Conservation (phyloP, 805 yeast species). For the Isabelozyma heimii region DNA sequence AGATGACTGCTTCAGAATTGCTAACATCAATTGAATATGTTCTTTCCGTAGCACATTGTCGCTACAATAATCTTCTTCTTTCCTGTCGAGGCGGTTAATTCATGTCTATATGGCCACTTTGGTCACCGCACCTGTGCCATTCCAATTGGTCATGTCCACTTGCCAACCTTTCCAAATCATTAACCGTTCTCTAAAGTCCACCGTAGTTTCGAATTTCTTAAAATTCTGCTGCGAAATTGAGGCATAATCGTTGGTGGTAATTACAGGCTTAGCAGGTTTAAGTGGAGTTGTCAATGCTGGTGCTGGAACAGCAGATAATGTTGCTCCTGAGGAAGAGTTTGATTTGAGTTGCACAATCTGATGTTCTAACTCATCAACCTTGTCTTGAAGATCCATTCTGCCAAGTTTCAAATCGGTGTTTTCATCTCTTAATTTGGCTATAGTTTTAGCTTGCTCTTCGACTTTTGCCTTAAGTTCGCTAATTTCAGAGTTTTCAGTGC, state of each 20-base stretch:
- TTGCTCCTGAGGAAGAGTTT: background rate
- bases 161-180: conserved; percentile 82
- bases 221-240: conserved; percentile 19
- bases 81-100: background rate
- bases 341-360: conserved; percentile 13
- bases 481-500: conserved; percentile 5
- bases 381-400: conserved; percentile 37
- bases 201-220: conserved; percentile 24
- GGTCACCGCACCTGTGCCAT: conserved; percentile 54
- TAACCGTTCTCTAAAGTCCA: conserved; percentile 56
- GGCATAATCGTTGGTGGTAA: conserved; percentile 30
- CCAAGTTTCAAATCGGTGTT: conserved; percentile 40
- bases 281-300: conserved; percentile 6
- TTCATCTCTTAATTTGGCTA: conserved; percentile 36
- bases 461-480: conserved; percentile 21
- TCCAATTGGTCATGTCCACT: conserved; percentile 83
- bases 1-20: no score
- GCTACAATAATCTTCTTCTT: no score
- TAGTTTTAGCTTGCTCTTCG: conserved; percentile 30
- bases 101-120: conserved; percentile 23
- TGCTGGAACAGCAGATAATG: background rate
- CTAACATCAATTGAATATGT: no score
- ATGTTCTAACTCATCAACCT: conserved; percentile 25
- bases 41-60: no score
- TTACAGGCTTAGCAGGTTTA: conserved; percentile 26